Evolutionary conservation across 192 early-diverging fungal genomes (phyloP), one percentile per base, ranked within the genome.

Genomic region (Mortierella claussenii): DNA sequence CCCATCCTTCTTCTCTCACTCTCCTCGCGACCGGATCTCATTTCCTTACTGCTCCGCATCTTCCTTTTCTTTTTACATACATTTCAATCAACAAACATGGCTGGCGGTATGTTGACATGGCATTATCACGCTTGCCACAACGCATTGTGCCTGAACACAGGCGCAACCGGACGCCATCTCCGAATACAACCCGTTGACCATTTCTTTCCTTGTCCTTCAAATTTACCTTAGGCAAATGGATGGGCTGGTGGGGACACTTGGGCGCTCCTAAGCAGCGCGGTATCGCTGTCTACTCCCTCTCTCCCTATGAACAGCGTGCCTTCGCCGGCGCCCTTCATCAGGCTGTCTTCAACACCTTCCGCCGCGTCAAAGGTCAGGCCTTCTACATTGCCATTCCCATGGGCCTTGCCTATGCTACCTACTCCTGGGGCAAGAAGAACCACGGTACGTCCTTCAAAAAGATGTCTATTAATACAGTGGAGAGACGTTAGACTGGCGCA

Each of bases 271-370:
- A 78, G 50, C 87, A 88, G 82, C 76, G 78, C 57, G 86, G 86
- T 60, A 84, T 90, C 45, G 78, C 80, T 34, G 80, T 78, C 21
- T 90, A 90, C 82, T 32, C 79, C 37, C 54, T 89, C 45, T 90
- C 89, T 15, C 86, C 86, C 28, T 89, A 79, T 79, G 79, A 87
- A 79, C 89, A 90, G 79, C 84, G 82, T 37, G 66, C 82, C 55
- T 88, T 90, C 58, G 86, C 87, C 54, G 86, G 86, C 63, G 85
- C 79, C 45, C 44, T 79, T 42, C 81, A 82, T 47, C 81, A 89
- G 46, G 86, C 83, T n/a, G 58, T 89, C 40, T 88, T 86, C 82
- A 90, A 90, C 83, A 82, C 85, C 60, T 70, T 84, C 62, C 85
- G 89, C 42, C 86, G 89, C 53, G 65, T 82, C 31, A 55, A 63